Evolutionary conservation across 805 yeast genomes (phyloP).

Genomic region (Cyberlindnera euphorbiae): DNA sequence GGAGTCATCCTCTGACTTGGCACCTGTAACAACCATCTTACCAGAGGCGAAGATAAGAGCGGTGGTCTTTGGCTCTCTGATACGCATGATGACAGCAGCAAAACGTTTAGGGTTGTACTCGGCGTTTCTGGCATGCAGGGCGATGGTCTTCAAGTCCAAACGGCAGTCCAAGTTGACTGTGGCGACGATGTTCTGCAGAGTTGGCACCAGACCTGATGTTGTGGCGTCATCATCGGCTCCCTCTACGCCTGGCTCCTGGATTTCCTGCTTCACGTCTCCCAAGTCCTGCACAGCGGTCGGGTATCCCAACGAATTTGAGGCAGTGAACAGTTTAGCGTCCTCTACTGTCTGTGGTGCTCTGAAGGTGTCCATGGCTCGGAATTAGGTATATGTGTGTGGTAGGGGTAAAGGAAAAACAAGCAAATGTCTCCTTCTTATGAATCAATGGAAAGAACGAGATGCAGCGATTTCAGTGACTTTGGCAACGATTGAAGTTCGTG

Average conservation of each 20-base stretch:
- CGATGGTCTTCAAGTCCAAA: constrained; percentile 92
- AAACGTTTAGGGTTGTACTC: constrained; percentile 98
- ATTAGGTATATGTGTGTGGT: no score
- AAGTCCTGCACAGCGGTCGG: constrained; percentile 27
- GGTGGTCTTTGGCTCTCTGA: constrained; percentile 97
- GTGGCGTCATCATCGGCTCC: constrained; percentile 54
- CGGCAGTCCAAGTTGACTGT: constrained; percentile 96
- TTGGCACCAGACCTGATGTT: constrained; percentile 94
- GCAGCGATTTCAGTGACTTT: no score
- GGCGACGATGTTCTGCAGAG: constrained; percentile 90
- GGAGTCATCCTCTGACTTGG: constrained; percentile 97
- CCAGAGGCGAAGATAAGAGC: constrained; percentile 98
- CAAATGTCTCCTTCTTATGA: no score
- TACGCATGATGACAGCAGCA: constrained; percentile 99
- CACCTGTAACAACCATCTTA: constrained; percentile 99
- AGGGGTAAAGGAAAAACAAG: no score
- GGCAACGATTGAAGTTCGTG: no score
- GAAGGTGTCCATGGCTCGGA: constrained; percentile 22
- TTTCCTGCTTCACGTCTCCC: constrained; percentile 18
- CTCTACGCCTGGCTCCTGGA: constrained; percentile 7
- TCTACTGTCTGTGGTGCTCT: constrained; percentile 27
- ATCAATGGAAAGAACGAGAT: no score
- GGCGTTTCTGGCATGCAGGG: constrained; percentile 97
- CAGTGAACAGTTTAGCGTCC: constrained; percentile 27
- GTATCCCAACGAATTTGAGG: constrained; percentile 25